phyloP scores from a whole-genome alignment of 2,329 filamentous ascomycete genomes.

The Hypocreales sp. region DNA sequence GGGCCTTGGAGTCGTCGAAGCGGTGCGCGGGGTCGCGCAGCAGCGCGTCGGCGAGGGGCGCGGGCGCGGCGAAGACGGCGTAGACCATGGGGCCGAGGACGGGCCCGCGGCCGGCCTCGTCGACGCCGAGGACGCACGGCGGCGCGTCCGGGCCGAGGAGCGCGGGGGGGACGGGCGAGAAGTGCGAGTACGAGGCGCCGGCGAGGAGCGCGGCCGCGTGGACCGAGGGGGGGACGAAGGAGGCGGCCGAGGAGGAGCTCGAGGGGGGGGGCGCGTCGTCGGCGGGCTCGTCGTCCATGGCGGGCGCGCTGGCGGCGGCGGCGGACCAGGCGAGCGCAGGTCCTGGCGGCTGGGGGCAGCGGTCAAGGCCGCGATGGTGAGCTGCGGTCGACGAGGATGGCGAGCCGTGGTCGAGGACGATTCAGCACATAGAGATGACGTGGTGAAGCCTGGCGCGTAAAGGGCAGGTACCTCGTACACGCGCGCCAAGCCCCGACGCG shows the following conservation, averaged over 20 bases:
- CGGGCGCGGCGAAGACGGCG: slow-evolving; percentile 59
- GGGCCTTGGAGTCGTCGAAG: slow-evolving; percentile 91
- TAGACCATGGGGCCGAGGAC: slow-evolving; percentile 77
- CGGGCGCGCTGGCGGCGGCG: too few relatives aligned
- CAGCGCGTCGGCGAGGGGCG: slow-evolving; percentile 53
- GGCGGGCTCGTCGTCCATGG: slow-evolving; percentile 7
- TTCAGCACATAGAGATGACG: too few relatives aligned
- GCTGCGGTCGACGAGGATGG: too few relatives aligned
- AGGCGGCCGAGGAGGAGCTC: slow-evolving; percentile 1
- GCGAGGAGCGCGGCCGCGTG: slow-evolving; percentile 37
- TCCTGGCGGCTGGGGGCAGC: too few relatives aligned
- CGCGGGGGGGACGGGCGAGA: slow-evolving; percentile 49
- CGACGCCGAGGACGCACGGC: slow-evolving; percentile 66
- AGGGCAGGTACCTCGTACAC: too few relatives aligned
- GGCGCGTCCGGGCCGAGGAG: slow-evolving; percentile 30
- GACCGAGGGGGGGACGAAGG: slow-evolving; percentile 57
- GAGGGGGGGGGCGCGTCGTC: too few relatives aligned
- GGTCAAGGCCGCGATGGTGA: too few relatives aligned
- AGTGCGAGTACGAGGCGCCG: slow-evolving; percentile 57
- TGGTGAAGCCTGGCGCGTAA: too few relatives aligned
- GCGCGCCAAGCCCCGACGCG: too few relatives aligned
- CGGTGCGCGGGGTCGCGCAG: slow-evolving; percentile 58
- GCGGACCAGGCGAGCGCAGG: too few relatives aligned
- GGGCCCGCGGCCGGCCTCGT: slow-evolving; percentile 86
- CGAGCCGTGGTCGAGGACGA: too few relatives aligned